Base-by-base conservation (phyloP, 768 basidiomycete genomes). In the Imleria badia region DNA sequence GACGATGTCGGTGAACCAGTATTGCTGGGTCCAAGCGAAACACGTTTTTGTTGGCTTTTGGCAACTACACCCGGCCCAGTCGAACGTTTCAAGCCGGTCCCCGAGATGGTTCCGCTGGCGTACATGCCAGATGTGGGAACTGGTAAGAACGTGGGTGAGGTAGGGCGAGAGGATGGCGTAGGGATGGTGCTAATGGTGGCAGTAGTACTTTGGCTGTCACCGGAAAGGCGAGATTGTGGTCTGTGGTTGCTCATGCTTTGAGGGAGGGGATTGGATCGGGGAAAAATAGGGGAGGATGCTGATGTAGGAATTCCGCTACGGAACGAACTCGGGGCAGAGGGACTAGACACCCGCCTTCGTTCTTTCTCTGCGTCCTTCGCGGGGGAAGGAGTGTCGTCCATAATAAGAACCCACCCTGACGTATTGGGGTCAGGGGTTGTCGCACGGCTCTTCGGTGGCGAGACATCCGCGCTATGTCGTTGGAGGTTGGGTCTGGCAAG, bases 371-470 rank as follows among this genome's bases (percentile, higher is more conserved):
- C 73, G 43, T 79, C 76, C 67, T 83, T 87, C 30, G 75, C 76
- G 20, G 86, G 87, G 15, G 84, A 85, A 22, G 89, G 87, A 3
- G 87, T 86, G 65, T 91, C 91, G 60, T 92, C 91, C 89, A 91
- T 91, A 46, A 93, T 89, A 35, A 93, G 80, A 39, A 93, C 90
- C 90, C 90, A 93, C 51, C 90, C 90, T 35, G 89, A 82, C 12
- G 85, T 74, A 62, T 90, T 88, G 20, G 78, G 81, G 31, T 70
- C 74, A 41, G 79, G 75, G 38, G 76, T 80, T 50, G 66, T 72
- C 15, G 60, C 58, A 33, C 66, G 67, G 26, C 69, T 63, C 61
- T 77, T 81, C 54, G 68, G 73, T 8, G 72, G 68, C 40, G 75
- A 76, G 58, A 69, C 73, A 42, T 82, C 81, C 44, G 70, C 72